Base-by-base conservation (phyloP, 2,329 filamentous ascomycete species). In the Paraphaeosphaeria sporulosa region DNA sequence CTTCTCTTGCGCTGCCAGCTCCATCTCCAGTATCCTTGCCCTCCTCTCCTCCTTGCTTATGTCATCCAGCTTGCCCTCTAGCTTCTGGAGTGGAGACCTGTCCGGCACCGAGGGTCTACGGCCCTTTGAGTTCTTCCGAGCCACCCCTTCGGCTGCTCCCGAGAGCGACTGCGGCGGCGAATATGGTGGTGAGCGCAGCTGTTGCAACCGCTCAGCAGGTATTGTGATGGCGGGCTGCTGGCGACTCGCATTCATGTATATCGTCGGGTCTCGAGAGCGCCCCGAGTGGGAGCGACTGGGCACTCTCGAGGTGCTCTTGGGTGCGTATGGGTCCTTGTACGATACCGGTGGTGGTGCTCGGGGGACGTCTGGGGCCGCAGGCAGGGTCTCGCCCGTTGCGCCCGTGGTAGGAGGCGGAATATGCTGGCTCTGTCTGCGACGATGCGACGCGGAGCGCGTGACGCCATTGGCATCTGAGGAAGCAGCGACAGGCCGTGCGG, bases 41-140 rank as follows among this genome's bases (percentile, higher is more conserved):
- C 94, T 87, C 78, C 96, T 96, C 79, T 97, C 94, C 79, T 97
- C 94, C 77, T 97, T 98, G 76, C 91, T 97, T 78, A 97, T 94
- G 79, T 91, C 93, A 77, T 90, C 91, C 72, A 98, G 85, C 71
- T 92, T 95, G 72, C 92, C 87, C 82, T 99, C 94, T 67, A 99
- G 86, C 81, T 90, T 95, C 78, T 99, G 94, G 55, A 99, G 85
- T 55, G 96, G 95, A 64, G 94, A 98, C 71, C 91, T 88, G 75
- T 96, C 90, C 59, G 90, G 85, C 71, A 94, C 91, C 79, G 91
- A 87, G 57, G 84, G 82, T 71, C 64, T 70, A 38, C 72, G 74
- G 8, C 32, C 54, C 59, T 69, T 66, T 13, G 68, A 67, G 46
- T 58, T 58, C 25, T 66, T 66, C 42, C 68, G 65, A 17, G 49